Evolutionary conservation across 495 filamentous ascomycete species (phyloP), one percentile per base, ranked within the genome.

Genomic region (Acidiella bohemica): DNA sequence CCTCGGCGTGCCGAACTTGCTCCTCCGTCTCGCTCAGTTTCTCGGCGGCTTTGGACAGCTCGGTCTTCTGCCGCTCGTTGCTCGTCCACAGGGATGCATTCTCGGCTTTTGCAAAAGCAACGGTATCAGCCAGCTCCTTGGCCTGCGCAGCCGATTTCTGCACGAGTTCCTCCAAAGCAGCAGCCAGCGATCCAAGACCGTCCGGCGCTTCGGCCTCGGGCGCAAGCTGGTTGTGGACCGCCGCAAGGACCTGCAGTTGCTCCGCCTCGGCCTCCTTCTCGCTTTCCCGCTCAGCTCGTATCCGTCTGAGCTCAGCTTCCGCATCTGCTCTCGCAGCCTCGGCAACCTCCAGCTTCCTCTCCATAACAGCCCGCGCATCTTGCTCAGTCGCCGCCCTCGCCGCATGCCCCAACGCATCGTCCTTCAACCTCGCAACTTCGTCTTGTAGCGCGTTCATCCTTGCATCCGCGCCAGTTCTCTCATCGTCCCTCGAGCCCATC

Each of bases 401-500:
- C 18, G 47, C 47, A 32, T 51, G 47, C 5, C 43, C 47, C 19
- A 25, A 16, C 14, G 46, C 26, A 32, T 53, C 45, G 12, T 50
- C 34, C 30, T 43, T 53, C 32, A 50, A 24, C 12, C 42, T 31
- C 16, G 84, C 76, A 17, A 93, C 59, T 42, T 93, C 82, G 12
- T 67, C 58, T 53, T 84, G 72, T 1, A 93, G 66, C 6, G 67
- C 60, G n/a, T 71, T 73, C 13, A 84, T 68, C 34, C 67, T 77
- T 17, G 80, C 72, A 34, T 92, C 80, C 7, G 70, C 64, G 1
- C 68, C 72, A 5, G 71, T 67, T 53, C 72, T 78, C 46, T 86
- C 83, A 49, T 87, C 77, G 39, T 90, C 83, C 4, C 81, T 72
- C 33, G 76, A 78, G 47, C 84, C 87, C n/a, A 86, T 66, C 17